Base-by-base conservation (phyloP, 805 yeast species). In the Spathaspora arborariae region DNA sequence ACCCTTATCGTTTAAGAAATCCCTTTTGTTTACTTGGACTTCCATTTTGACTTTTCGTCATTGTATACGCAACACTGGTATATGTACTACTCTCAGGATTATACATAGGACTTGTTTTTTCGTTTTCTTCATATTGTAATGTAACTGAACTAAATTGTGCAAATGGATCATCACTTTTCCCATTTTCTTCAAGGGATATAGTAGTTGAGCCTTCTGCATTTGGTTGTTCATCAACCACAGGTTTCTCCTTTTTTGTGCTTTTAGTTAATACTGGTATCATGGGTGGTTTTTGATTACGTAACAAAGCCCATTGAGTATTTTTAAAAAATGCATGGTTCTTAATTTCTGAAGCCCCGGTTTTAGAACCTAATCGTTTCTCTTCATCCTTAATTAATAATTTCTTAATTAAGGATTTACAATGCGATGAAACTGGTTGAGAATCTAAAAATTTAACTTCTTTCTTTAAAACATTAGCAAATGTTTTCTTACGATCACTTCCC, bases 221-320 rank as follows among this genome's bases (percentile, higher is more conserved):
- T 7, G 10, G 13, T 8, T 24, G 27, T 24, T 24, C 27, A 24
- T 24, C 27, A 10, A 24, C 27, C 10, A 13, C 47, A 13, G 48
- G 52, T 41, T 53, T 59, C 21, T 52, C 56, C 19, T 56, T 56
- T 15, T 49, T 50, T 41, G 56, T 62, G 19, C 56, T 49, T 45
- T 69, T 69, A 13, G 74, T 68, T 39, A 89, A 75, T 0, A 85
- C 85, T 0, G 99, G 99, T 15, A 94, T 84, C 83, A 94, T 84
- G 13, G 99, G 99, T 1, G 99, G 98, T 48, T 85, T 85, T 61
- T 85, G 94, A 64, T 94, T 88, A 56, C 99, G 78, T 47, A 94
- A 70, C 49, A 94, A 73, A 0, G 99, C 97, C 99, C 99, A 94
- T 62, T 90, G 96, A 1, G 88, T 83, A 56, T 74, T 85, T 60